phyloP scores from a whole-genome alignment of 768 basidiomycete species.

The Auricularia cornea region DNA sequence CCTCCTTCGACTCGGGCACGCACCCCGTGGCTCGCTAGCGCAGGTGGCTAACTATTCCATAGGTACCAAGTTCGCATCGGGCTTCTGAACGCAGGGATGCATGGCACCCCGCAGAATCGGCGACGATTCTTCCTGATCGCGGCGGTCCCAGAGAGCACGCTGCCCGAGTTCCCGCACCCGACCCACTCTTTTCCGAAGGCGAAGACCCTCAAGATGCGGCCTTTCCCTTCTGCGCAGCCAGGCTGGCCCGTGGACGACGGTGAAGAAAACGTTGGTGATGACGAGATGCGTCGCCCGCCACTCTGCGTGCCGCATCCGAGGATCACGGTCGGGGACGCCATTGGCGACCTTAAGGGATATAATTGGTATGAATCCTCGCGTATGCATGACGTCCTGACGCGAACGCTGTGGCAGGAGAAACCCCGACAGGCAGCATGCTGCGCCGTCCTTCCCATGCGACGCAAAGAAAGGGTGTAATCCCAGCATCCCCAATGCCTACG shows the following conservation, averaged over 20 bases:
- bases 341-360: constrained; percentile 61
- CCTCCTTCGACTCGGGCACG: constrained; percentile 58
- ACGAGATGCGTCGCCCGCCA: constrained; percentile 30
- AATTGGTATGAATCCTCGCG: constrained; percentile 47
- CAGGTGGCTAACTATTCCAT: not conserved
- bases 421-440: not conserved
- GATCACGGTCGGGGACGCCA: constrained; percentile 64
- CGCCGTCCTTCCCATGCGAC: not conserved
- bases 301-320: constrained; percentile 40
- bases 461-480: not conserved
- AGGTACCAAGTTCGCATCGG: constrained; percentile 42
- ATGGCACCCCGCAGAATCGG: constrained; percentile 49
- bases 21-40: not conserved
- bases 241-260: not conserved
- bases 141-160: constrained; percentile 30
- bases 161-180: constrained; percentile 45
- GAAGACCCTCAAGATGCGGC: constrained; percentile 16
- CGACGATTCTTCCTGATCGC: constrained; percentile 48
- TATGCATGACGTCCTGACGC: not conserved
- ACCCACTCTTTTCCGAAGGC: constrained; percentile 42
- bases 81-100: constrained; percentile 45
- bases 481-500: not conserved
- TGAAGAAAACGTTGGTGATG: not conserved
- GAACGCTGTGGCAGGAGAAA: not conserved
- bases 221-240: not conserved